Evolutionary conservation across 495 filamentous ascomycete genomes (phyloP), one percentile per base, ranked within the genome.

Genomic region (Terfezia boudieri): DNA sequence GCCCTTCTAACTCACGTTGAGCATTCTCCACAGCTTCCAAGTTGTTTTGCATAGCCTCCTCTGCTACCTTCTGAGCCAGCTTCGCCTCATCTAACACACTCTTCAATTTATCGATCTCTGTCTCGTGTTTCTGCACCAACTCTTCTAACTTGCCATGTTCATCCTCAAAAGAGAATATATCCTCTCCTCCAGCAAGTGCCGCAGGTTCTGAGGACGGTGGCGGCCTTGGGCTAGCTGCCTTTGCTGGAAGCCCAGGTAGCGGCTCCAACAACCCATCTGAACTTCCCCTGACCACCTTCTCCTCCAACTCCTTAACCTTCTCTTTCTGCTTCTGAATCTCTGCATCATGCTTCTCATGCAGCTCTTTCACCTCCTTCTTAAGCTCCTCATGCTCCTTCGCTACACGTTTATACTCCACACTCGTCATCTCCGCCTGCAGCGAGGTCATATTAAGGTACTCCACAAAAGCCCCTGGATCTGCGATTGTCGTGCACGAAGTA

Each of bases 361-460:
- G 67, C 41, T 76, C 73, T 61, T 81, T 76, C 53, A 80, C 67
- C 60, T 83, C 87, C 60, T 78, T 80, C 60, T 85, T 93, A 59
- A 78, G 77, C 9, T 76, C 74, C 63, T 96, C 87, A 36, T 81
- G 78, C 59, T 95, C 92, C 23, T 71, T 74, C 0, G 86, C 79
- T 0, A 94, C 78, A 0, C 86, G 76, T 69, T 86, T 94, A n/a
- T 94, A 71, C 65, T 98, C 90, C 16, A 93, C 83, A 73, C 86
- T 75, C 2, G 90, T 77, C 79, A 98, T 85, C 58, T 94, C 86
- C 9, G 80, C 78, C 58, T 88, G 88, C 26, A 86, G 68, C 53
- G 81, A 84, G 41, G 94, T 69, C 66, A 93, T 86, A 58, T 81
- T 90, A n/a, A 98, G 73, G 64, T 96, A 98, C 68, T 96, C 90